Conservation (phyloP, 495 filamentous ascomycete species). For the Xylaria longipes region DNA sequence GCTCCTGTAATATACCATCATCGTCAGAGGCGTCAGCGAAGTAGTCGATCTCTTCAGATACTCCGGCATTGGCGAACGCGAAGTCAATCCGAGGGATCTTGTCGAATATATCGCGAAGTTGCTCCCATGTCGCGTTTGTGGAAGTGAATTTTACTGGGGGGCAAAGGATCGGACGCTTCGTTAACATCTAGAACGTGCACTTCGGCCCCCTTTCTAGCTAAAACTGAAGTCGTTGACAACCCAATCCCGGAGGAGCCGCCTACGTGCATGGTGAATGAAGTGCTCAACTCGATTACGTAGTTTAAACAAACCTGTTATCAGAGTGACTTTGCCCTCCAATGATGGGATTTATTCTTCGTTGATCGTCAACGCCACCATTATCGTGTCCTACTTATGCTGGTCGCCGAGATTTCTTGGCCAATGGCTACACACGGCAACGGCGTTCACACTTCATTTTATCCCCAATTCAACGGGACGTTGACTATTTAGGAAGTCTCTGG, state of each 20-base stretch:
- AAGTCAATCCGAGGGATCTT: slow-evolving; percentile 35
- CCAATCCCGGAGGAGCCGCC: slow-evolving; percentile 30
- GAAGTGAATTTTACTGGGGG: slow-evolving; percentile 1
- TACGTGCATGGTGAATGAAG: neutral
- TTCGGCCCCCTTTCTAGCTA: slow-evolving; percentile 30
- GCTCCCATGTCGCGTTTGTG: slow-evolving; percentile 33
- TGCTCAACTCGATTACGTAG: neutral
- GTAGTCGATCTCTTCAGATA: slow-evolving; percentile 33
- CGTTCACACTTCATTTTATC: neutral
- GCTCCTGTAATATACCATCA: slow-evolving; percentile 33
- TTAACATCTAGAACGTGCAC: slow-evolving; percentile 26
- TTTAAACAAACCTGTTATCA: slow-evolving; percentile 3
- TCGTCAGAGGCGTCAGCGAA: slow-evolving; percentile 31
- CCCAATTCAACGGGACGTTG: neutral
- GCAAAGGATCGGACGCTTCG: slow-evolving; percentile 2
- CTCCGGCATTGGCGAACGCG: slow-evolving; percentile 41
- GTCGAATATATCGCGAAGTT: slow-evolving; percentile 25
- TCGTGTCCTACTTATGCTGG: neutral
- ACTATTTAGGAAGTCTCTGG: slow-evolving; percentile 2
- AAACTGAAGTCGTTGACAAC: slow-evolving; percentile 31
- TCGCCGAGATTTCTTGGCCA: neutral
- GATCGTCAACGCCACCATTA: neutral
- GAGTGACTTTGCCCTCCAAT: neutral
- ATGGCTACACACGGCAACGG: neutral
- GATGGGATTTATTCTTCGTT: neutral